Percentiles rank a stretch among this genome's conserved stretches.
Conservation (phyloP, 2,329 filamentous ascomycete species). For the Didymella exigua region DNA sequence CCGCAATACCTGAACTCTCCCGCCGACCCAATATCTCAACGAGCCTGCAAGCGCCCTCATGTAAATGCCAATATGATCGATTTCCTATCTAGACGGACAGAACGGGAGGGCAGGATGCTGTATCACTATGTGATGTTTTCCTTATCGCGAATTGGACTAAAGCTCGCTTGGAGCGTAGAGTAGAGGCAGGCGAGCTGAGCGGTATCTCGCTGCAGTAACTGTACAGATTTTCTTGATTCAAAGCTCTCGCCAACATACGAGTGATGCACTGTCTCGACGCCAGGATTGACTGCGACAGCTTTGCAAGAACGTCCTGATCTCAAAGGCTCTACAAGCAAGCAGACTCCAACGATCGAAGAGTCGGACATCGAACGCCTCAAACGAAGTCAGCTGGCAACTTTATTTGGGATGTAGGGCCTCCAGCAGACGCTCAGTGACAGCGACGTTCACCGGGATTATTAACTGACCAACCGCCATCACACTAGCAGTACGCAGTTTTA, state of each 20-base stretch:
- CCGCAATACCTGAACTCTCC: conserved; percentile 20
- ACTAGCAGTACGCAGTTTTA: neutral
- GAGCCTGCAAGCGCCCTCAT: conserved; percentile 23
- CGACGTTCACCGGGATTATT: neutral
- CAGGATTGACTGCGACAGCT: neutral
- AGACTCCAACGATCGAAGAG: neutral
- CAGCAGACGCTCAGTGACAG: neutral
- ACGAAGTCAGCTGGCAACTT: neutral
- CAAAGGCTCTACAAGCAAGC: neutral
- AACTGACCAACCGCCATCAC: conserved; percentile 2
- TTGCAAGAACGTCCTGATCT: neutral
- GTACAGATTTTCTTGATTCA: conserved; percentile 32
- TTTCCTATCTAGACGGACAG: conserved; percentile 30
- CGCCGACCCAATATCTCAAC: conserved; percentile 19
- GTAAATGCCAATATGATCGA: conserved; percentile 31
- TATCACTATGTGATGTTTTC: conserved; percentile 37
- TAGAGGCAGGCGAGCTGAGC: conserved; percentile 22
- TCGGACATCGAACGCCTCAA: too few relatives aligned
- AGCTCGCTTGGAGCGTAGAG: conserved; percentile 14
- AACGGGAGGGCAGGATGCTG: conserved; percentile 27
- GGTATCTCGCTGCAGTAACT: conserved; percentile 38
- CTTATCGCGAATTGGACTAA: conserved; percentile 21
- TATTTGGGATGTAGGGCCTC: neutral
- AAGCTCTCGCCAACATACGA: neutral
- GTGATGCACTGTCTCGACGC: conserved; percentile 6